Evolutionary conservation across 176 grass and related monocot genomes (phyloP).

Genomic region (Eragrostis nindensis): DNA sequence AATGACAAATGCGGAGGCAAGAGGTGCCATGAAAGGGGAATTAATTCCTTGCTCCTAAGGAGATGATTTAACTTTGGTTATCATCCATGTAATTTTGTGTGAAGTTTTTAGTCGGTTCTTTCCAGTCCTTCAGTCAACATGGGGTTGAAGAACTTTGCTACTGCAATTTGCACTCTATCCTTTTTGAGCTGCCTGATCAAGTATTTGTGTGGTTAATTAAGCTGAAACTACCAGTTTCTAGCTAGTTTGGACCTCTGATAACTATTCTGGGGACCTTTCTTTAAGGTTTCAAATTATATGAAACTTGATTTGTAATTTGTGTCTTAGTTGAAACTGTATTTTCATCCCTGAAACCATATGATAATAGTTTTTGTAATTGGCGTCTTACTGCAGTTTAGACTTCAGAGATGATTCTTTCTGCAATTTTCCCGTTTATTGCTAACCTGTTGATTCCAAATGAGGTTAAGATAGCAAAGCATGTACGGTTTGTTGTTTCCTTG

Average conservation of each 20-base stretch:
- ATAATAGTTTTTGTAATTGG: not conserved
- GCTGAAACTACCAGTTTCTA: slow-evolving; percentile 37
- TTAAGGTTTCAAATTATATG: not conserved
- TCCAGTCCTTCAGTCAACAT: slow-evolving; percentile 30
- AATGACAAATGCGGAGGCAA: slow-evolving; percentile 19
- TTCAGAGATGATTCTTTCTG: not conserved
- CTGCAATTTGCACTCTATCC: slow-evolving; percentile 19
- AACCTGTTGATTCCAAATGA: not conserved
- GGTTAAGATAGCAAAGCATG: no score
- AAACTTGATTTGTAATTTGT: not conserved
- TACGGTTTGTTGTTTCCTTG: no score
- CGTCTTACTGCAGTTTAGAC: not conserved
- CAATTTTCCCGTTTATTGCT: not conserved
- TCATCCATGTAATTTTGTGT: slow-evolving; percentile 33
- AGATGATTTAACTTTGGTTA: slow-evolving; percentile 6
- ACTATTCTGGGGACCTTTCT: not conserved
- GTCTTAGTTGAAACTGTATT: no score
- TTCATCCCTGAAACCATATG: not conserved
- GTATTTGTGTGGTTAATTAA: slow-evolving; percentile 21
- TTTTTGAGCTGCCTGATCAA: slow-evolving; percentile 15
- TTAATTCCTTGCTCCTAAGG: slow-evolving; percentile 20
- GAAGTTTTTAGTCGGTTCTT: not conserved
- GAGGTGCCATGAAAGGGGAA: slow-evolving; percentile 23
- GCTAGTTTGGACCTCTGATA: slow-evolving; percentile 1
- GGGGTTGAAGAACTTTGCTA: slow-evolving; percentile 34